Conservation (phyloP, 805 yeast species). For the Komagataella populi region DNA sequence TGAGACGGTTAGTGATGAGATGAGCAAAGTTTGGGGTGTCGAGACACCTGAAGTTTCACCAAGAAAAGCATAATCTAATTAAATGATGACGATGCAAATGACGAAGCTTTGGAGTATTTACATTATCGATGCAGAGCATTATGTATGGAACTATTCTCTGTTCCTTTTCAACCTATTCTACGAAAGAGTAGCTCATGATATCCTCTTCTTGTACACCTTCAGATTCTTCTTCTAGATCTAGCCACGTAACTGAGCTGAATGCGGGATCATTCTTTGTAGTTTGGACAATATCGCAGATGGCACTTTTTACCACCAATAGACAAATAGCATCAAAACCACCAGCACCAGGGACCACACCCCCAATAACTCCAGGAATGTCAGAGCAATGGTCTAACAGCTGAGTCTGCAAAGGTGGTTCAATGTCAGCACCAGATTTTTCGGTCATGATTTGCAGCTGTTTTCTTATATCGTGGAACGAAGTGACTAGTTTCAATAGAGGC, state of each 20-base stretch:
- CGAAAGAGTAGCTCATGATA: conserved; percentile 14
- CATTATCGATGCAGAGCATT: not conserved
- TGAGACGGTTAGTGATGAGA: not conserved
- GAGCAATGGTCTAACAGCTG: conserved; percentile 44
- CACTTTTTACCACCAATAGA: conserved; percentile 40
- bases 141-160: not conserved
- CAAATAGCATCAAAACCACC: conserved; percentile 95
- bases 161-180: not conserved
- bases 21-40: not conserved
- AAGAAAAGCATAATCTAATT: no score
- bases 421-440: conserved; percentile 57
- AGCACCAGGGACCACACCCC: conserved; percentile 98
- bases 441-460: conserved; percentile 47
- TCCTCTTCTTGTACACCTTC: conserved; percentile 41
- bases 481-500: conserved; percentile 20
- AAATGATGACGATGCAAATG: not conserved
- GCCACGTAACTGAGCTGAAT: conserved; percentile 39
- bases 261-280: not conserved
- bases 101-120: not conserved
- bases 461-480: conserved; percentile 39
- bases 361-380: conserved; percentile 59
- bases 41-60: not conserved
- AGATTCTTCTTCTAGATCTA: conserved; percentile 49
- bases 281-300: conserved; percentile 20
- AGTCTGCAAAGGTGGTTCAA: conserved; percentile 79